A percentile compares a stretch with the other conserved stretches of the same genome.
These are phyloP conservation scores for Coemansia sp. DNA, from an alignment of 371 early-diverging fungal genomes.

Conservation along the genomic window DNA sequence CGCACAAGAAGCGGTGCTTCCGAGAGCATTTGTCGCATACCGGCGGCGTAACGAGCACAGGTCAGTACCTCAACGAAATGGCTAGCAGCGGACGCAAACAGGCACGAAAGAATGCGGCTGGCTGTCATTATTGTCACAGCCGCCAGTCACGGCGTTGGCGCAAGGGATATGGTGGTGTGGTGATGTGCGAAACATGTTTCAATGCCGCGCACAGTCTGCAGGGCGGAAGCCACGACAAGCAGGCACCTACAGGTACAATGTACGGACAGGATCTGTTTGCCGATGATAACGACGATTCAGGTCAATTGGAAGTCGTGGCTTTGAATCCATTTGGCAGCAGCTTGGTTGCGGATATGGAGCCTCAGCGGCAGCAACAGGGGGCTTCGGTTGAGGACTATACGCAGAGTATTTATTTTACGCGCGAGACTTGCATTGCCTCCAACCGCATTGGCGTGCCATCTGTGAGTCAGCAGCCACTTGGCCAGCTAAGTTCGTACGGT, in stretches of 20 bases:
- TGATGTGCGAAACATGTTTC: conserved; percentile 83
- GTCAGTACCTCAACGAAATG: conserved; percentile 1
- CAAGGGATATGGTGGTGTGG: conserved; percentile 74
- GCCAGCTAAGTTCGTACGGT: conserved; percentile 55
- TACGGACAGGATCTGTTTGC: conserved; percentile 19
- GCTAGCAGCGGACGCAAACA: background rate
- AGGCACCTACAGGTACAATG: background rate
- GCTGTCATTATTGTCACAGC: conserved; percentile 52
- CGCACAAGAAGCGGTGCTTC: conserved; percentile 51
- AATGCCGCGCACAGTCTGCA: conserved; percentile 54
- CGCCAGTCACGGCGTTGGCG: conserved; percentile 55
- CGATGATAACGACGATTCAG: conserved; percentile 7
- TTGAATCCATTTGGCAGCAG: conserved; percentile 50
- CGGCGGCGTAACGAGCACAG: conserved; percentile 13
- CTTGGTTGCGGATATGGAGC: background rate
- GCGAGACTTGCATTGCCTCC: conserved; percentile 50
- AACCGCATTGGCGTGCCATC: conserved; percentile 10
- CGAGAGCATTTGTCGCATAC: conserved; percentile 42
- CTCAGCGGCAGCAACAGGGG: conserved; percentile 11
- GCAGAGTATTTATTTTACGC: conserved; percentile 75
- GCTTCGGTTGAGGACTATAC: conserved; percentile 71
- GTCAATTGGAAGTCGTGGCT: conserved; percentile 45
- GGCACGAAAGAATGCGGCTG: background rate
- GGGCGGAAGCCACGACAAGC: conserved; percentile 1
- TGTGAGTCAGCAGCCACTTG: conserved; percentile 47